Base-by-base conservation (phyloP, 371 early-diverging fungal genomes). In the Zancudomyces culisetae region DNA sequence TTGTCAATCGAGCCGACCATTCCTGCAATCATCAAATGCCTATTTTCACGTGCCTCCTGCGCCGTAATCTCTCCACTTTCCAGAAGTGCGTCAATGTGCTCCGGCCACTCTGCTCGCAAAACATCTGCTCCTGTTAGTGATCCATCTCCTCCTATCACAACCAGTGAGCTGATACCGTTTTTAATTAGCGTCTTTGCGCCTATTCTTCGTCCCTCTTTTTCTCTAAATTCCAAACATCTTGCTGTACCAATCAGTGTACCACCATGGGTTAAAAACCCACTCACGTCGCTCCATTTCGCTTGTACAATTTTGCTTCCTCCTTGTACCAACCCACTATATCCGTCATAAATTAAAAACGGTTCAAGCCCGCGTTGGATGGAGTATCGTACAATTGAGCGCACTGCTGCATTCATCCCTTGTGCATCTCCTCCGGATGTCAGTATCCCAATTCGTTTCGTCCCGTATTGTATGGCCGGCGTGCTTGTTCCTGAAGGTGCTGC, bases 141-240 rank as follows among this genome's bases (percentile, higher is more conserved):
- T 12, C 99, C 99, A 62, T 99, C 99, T 51, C 99, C 99, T 53
- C 99, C 99, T 58, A 93, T 82, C 19, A 99, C 89, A 55, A 98
- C 75, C 40, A 99, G 68, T 8, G 95, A 82, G 61, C 96, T 93
- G 51, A 99, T 98, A 27, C 90, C 89, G 54, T 81, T 80, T 52
- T 74, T 75, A 57, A 92, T 78, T 58, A 99, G 69, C 62, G 96
- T 93, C 48, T 69, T 70, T 2, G 85, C 90, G 2, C 88, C 98
- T 55, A 75, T 60, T 43, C 89, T 78, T 27, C 98, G 83, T 26
- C 98, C 98, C 55, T 85, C 81, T 19, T 80, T 73, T 1, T 79
- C 81, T 13, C 80, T 76, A 71, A 99, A 98, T 28, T 75, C 73
- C 60, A 70, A 70, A 66, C 91, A 94, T 10, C 99, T 77, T 20